Conservation (phyloP, 345 rosid genomes). For the Aethionema arabicum region DNA sequence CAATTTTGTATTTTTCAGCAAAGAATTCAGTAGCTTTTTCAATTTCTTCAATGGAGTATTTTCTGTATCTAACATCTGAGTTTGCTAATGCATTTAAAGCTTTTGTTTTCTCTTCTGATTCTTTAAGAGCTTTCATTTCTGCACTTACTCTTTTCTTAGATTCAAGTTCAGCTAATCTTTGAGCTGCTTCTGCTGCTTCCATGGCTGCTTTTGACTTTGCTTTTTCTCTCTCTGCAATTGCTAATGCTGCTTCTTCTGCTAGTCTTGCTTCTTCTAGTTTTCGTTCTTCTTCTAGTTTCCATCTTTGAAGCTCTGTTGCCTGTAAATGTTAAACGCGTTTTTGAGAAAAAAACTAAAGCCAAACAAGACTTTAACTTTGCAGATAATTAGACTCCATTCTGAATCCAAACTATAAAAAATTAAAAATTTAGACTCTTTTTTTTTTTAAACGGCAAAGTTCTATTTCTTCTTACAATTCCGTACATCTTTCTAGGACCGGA, state of each 20-base stretch:
- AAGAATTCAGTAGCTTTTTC: slow-evolving; percentile 78
- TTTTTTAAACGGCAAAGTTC: too few relatives aligned
- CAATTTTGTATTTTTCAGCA: slow-evolving; percentile 62
- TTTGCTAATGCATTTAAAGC: slow-evolving; percentile 59
- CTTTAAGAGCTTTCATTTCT: slow-evolving; percentile 76
- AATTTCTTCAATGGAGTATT: slow-evolving; percentile 76
- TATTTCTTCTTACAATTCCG: too few relatives aligned
- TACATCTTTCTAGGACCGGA: too few relatives aligned
- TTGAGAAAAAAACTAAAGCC: background rate
- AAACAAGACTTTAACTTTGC: background rate
- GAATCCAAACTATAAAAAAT: too few relatives aligned
- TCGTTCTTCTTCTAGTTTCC: slow-evolving; percentile 83
- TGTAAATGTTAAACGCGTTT: slow-evolving; percentile 25
- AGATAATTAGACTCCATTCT: too few relatives aligned
- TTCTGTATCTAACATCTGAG: slow-evolving; percentile 65
- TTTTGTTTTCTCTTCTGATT: slow-evolving; percentile 72
- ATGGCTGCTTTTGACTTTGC: slow-evolving; percentile 84
- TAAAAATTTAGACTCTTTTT: too few relatives aligned
- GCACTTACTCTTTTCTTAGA: slow-evolving; percentile 69
- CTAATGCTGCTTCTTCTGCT: slow-evolving; percentile 77
- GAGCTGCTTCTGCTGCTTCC: slow-evolving; percentile 89
- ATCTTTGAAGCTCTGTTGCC: slow-evolving; percentile 79
- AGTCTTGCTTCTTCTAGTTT: slow-evolving; percentile 67
- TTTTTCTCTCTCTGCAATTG: slow-evolving; percentile 78
- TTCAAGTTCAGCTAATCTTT: slow-evolving; percentile 78